Base-by-base conservation (phyloP, 441 rosid species). In the Croton setiger region DNA sequence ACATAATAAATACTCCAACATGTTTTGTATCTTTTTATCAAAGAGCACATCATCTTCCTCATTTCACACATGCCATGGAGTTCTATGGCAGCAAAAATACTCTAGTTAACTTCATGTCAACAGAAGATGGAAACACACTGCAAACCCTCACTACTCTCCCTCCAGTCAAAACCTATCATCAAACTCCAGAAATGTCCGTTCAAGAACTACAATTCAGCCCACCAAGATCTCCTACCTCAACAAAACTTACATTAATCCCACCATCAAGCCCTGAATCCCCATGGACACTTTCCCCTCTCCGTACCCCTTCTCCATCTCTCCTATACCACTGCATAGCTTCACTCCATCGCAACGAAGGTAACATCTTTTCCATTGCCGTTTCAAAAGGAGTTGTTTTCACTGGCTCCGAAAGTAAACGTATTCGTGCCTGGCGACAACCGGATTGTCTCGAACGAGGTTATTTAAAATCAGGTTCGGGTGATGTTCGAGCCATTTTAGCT, bases 271-370 rank as follows among this genome's bases (percentile, higher is more conserved):
- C 81, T 0, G 81, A 71, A n/a, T 72, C 88, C 0, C 88, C 88
- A 3, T 84, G 88, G 87, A 79, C 81, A 4, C 76, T 84, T 57
- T 84, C 85, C 11, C 88, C 86, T 60, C 80, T 77, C 13, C 79
- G 41, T 36, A 75, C 82, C 2, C 85, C 81, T 0, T 73, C 85
- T 14, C 82, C 85, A 48, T 78, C 88, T 13, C 80, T 84, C 27
- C 80, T 86, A 47, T 76, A 79, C 68, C 79, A 76, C n/a, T 86
- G 86, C 79, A 77, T 79, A 2, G 83, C 86, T 41, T 86, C 88
- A 0, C 83, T 84, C 41, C 86, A 75, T 37, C 81, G 82, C 71
- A 74, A 72, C 7, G 84, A 86, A 58, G 86, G 90, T 1, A 80
- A 68, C 44, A 80, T 86, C 72, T 76, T 77, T 68, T 77, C 86